phyloP scores from a whole-genome alignment of 257 asterid species.

The Prunella vulgaris region DNA sequence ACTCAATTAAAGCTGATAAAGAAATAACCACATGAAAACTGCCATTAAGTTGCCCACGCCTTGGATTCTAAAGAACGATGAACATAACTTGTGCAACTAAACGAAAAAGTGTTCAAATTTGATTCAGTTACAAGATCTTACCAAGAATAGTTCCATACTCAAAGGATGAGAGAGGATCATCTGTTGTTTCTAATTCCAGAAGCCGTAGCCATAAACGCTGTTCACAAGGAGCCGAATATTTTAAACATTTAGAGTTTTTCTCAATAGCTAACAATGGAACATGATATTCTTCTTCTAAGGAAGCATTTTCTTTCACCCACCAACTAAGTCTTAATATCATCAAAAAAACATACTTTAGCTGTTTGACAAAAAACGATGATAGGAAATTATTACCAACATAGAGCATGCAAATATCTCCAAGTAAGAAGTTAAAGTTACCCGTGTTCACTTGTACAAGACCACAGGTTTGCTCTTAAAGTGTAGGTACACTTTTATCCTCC shows the following conservation, averaged over 20 bases:
- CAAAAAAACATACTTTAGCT: not conserved
- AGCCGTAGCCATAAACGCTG: constrained; percentile 97
- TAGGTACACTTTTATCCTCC: not conserved
- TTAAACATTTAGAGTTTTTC: constrained; percentile 5
- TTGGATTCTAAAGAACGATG: constrained; percentile 18
- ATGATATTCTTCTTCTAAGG: constrained; percentile 6
- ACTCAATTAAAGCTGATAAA: constrained; percentile 81
- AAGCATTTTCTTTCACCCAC: not conserved
- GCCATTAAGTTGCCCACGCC: constrained; percentile 22
- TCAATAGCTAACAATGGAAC: constrained; percentile 11
- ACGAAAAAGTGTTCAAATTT: not conserved
- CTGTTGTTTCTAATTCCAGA: constrained; percentile 85
- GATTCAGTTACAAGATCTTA: constrained; percentile 34
- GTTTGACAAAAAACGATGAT: not conserved
- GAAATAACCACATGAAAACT: constrained; percentile 18
- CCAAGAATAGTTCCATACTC: constrained; percentile 98
- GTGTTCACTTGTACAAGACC: not conserved
- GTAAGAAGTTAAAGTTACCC: not conserved
- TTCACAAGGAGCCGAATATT: constrained; percentile 22
- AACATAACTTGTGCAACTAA: constrained; percentile 10
- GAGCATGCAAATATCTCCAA: not conserved
- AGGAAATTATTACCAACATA: constrained; percentile 11
- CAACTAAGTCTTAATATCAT: constrained; percentile 4
- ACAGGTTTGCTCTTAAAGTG: not conserved
- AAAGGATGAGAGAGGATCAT: constrained; percentile 95